A percentile compares a stretch with the other conserved stretches of the same genome.
These are phyloP conservation scores for Aspergillus leporis DNA, from an alignment of 495 filamentous ascomycete species.

Conservation along the genomic window DNA sequence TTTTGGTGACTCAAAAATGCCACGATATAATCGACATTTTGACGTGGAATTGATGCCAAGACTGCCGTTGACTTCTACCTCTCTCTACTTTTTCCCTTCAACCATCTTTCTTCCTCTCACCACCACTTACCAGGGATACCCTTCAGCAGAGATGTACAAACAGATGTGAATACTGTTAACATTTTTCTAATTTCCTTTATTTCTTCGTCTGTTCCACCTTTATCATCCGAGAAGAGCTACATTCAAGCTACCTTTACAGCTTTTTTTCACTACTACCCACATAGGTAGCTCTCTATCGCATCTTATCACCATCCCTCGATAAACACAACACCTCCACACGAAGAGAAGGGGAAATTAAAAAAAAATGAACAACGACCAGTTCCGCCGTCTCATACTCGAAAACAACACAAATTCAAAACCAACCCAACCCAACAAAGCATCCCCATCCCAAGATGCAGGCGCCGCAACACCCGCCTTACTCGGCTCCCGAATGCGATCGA, in stretches of 20 bases:
- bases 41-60: neutral
- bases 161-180: constrained; percentile 2
- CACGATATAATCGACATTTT: neutral
- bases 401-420: constrained; percentile 31
- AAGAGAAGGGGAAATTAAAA: too few species aligned
- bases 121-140: neutral
- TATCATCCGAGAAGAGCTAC: neutral
- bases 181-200: constrained; percentile 12
- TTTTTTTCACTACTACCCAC: neutral
- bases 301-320: constrained; percentile 5
- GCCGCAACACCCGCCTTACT: constrained; percentile 24
- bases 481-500: constrained; percentile 64
- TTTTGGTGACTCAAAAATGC: neutral
- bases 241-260: neutral
- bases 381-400: constrained; percentile 78
- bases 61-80: neutral
- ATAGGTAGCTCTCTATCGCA: too few species aligned
- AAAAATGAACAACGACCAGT: constrained; percentile 95
- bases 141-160: neutral
- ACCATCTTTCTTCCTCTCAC: neutral
- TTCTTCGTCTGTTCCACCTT: neutral
- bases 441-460: constrained; percentile 20
- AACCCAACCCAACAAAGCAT: constrained; percentile 1
- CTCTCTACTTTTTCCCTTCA: neutral
- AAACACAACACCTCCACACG: too few species aligned